Evolutionary conservation across 345 rosid genomes (phyloP).

Genomic region (Citrus glauca): DNA sequence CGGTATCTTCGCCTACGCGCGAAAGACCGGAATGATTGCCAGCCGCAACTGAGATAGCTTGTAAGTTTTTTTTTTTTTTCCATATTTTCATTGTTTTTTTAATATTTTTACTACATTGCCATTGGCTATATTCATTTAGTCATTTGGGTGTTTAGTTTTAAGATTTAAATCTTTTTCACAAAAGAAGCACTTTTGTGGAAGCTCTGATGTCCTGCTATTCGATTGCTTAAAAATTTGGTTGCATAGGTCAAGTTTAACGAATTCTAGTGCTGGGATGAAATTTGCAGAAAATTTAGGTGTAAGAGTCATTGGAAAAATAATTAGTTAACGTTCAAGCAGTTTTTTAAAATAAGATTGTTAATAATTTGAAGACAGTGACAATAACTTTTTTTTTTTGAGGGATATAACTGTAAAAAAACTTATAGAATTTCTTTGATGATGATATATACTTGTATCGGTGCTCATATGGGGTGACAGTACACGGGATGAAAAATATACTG

Average conservation of each 20-base stretch:
- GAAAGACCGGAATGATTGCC: slow-evolving; percentile 81
- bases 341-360: not conserved
- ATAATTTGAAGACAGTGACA: not conserved
- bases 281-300: not conserved
- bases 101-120: not conserved
- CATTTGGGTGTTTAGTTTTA: not conserved
- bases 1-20: slow-evolving; percentile 81
- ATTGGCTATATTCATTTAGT: not conserved
- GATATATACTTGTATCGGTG: not conserved
- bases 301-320: not conserved
- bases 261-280: not conserved
- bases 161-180: not conserved
- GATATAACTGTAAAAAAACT: not conserved
- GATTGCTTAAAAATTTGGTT: too few species aligned
- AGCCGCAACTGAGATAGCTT: slow-evolving; percentile 13
- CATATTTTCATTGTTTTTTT: not conserved
- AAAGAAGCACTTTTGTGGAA: not conserved
- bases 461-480: not conserved
- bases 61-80: too few species aligned
- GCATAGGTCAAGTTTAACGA: not conserved
- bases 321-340: not conserved
- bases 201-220: not conserved
- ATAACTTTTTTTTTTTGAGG: not conserved
- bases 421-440: not conserved
- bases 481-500: not conserved